Evolutionary conservation across 768 basidiomycete species (phyloP), one percentile per base, ranked within the genome.

Genomic region (Russula compacta): DNA sequence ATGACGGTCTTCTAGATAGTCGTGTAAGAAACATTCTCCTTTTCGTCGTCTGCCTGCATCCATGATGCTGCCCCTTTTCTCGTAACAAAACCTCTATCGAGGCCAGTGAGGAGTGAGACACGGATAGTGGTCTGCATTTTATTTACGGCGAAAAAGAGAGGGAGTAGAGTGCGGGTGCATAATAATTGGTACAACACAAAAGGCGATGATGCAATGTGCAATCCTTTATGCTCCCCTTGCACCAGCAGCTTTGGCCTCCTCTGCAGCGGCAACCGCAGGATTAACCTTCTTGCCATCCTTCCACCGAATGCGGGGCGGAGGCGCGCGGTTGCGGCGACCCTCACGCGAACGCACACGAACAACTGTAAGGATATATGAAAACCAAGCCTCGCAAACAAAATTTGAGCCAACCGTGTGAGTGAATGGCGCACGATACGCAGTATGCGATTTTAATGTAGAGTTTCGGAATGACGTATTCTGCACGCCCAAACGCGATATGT

Each of bases 351-450:
- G 92, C 53, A 98, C 97, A 75, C 97, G 95, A 66, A 99, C 97
- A 66, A 99, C 95, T 97, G 21, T 56, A 39, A 21, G 43, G 3
- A 3, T 12, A 12, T 42, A 24, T 52, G 46, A 54, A 57, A 48
- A 52, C 50, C 50, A 19, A 11, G 46, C n/a, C 39, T 53, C n/a
- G 29, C 47, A 11, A 52, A 19, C 2, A 9, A 38, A 49, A 24
- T 40, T 49, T 38, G 11, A 4, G 24, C 12, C 9, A 4, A 74
- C 94, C 90, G 76, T 99, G 97, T 69, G 94, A 93, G 82, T 99
- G 97, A 74, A 99, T 98, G 42, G 97, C 97, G 73, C 97, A 99
- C 52, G 95, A 97, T 60, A 99, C 90, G 76, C 97, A 99, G 83
- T 99, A 98, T 47, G 85, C 88, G 70, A 97, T 92, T 86, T 98